These are phyloP conservation scores for Amanita rimosa DNA, from an alignment of 768 basidiomycete genomes.

Conservation along the genomic window DNA sequence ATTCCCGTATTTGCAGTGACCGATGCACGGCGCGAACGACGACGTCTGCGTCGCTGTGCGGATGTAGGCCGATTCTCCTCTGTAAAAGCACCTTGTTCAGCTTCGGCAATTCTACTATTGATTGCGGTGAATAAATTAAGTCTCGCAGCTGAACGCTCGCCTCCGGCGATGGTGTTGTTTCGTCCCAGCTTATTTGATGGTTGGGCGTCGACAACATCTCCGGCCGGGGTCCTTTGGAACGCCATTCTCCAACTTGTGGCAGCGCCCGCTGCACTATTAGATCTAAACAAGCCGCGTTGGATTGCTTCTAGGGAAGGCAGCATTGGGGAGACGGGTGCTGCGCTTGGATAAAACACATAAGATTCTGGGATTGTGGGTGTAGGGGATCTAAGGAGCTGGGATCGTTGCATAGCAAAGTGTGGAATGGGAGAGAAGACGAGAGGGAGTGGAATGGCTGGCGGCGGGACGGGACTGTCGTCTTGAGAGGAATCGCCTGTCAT, in stretches of 20 bases:
- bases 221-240: slow-evolving; percentile 75
- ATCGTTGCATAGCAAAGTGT: slow-evolving; percentile 42
- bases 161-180: slow-evolving; percentile 77
- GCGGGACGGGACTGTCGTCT: slow-evolving; percentile 39
- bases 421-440: slow-evolving; percentile 35
- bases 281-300: slow-evolving; percentile 71
- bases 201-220: slow-evolving; percentile 51
- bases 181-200: slow-evolving; percentile 46
- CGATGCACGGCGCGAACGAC: slow-evolving; percentile 42
- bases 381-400: slow-evolving; percentile 38
- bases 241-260: slow-evolving; percentile 59
- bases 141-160: slow-evolving; percentile 65
- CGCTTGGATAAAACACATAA: slow-evolving; percentile 50
- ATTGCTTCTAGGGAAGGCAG: slow-evolving; percentile 72
- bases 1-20: slow-evolving; percentile 31
- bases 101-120: slow-evolving; percentile 44
- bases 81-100: slow-evolving; percentile 47
- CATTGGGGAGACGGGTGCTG: slow-evolving; percentile 54
- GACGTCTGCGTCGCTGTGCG: slow-evolving; percentile 41
- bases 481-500: slow-evolving; percentile 62
- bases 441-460: slow-evolving; percentile 21
- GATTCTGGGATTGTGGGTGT: slow-evolving; percentile 43
- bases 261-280: slow-evolving; percentile 81
- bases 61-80: slow-evolving; percentile 40
- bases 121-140: slow-evolving; percentile 55